phyloP scores from a whole-genome alignment of 78 protist genomes.

The slime mould (Dictyostelium discoideum) region DNA sequence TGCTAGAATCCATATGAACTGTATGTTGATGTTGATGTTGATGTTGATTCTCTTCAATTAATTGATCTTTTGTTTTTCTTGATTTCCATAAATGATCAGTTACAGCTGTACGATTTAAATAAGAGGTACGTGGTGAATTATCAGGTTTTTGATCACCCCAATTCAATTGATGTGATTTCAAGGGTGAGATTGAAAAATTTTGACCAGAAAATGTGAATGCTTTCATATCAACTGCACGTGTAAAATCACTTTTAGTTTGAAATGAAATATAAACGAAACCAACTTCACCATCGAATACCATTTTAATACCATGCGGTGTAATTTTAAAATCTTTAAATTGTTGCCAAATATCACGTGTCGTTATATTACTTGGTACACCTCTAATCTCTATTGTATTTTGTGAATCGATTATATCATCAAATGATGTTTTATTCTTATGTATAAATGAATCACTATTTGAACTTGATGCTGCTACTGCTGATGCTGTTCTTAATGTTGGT shows the following conservation, averaged over 20 bases:
- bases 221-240: conserved; percentile 11
- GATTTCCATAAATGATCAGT: conserved; percentile 66
- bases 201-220: not conserved
- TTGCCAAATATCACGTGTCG: conserved; percentile 29
- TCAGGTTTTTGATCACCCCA: not conserved
- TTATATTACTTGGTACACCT: conserved; percentile 30
- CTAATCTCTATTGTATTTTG: conserved; percentile 69
- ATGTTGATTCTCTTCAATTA: not conserved
- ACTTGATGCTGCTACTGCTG: not conserved
- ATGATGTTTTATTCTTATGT: conserved; percentile 13
- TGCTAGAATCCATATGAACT: not conserved
- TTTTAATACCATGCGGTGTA: conserved; percentile 49
- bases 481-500: not conserved
- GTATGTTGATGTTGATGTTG: not conserved
- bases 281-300: conserved; percentile 55
- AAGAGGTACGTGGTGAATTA: conserved; percentile 5
- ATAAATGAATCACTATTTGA: not conserved
- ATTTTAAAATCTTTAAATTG: conserved; percentile 13
- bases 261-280: conserved; percentile 63
- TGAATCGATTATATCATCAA: conserved; percentile 43
- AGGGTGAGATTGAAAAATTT: not conserved
- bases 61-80: not conserved
- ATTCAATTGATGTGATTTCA: not conserved
- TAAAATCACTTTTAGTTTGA: not conserved
- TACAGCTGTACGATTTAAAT: conserved; percentile 65